These are phyloP conservation scores for Botrytis cinerea DNA, from an alignment of 2,329 filamentous ascomycete species.

Conservation along the genomic window DNA sequence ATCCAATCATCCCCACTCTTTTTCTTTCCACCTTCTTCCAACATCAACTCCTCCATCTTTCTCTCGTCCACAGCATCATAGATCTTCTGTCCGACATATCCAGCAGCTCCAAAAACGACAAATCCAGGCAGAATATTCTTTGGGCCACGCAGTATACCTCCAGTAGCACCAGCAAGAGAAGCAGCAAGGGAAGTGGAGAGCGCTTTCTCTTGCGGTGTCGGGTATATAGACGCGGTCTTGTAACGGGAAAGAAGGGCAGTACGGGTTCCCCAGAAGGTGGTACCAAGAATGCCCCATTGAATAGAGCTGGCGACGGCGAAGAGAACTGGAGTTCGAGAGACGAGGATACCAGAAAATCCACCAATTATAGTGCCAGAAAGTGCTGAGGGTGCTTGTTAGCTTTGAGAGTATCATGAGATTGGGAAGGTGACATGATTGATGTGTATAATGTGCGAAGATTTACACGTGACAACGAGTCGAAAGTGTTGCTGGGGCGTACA, in stretches of 20 bases:
- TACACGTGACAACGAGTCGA: not conserved
- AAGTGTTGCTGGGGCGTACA: not conserved
- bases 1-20: constrained; percentile 45
- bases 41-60: constrained; percentile 26
- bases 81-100: constrained; percentile 56
- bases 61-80: constrained; percentile 54
- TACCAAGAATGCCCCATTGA: constrained; percentile 80
- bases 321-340: constrained; percentile 65
- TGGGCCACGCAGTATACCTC: constrained; percentile 59
- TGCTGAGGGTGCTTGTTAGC: constrained; percentile 5
- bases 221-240: constrained; percentile 23
- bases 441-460: too few species aligned
- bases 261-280: constrained; percentile 66
- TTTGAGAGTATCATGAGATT: not conserved
- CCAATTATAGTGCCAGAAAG: constrained; percentile 62
- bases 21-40: constrained; percentile 39
- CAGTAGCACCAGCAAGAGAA: constrained; percentile 67
- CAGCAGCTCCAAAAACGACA: constrained; percentile 60
- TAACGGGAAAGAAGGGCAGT: constrained; percentile 52
- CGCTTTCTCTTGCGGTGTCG: constrained; percentile 60
- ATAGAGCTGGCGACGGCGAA: constrained; percentile 73
- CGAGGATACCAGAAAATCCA: constrained; percentile 70
- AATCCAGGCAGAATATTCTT: constrained; percentile 56
- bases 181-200: constrained; percentile 72
- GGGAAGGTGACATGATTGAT: not conserved